Evolutionary conservation across 352 stramenopile genomes (phyloP).

Genomic region (Globisporangium nagaii): DNA sequence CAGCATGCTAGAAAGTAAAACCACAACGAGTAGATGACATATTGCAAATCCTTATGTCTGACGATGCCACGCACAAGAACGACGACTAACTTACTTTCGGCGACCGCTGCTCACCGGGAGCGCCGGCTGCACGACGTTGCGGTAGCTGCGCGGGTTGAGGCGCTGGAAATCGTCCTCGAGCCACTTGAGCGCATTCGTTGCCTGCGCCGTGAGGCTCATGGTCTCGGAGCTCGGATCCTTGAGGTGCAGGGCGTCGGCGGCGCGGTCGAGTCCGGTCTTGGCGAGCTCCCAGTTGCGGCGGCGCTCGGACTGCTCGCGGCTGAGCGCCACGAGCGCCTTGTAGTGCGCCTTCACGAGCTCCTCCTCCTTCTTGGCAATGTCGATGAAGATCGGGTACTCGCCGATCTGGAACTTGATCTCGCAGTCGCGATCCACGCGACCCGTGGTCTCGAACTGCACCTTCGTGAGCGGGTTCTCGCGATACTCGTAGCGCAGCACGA

Average conservation of each 20-base stretch:
- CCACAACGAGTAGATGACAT: neutral
- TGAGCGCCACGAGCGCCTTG: conserved; percentile 38
- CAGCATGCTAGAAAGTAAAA: no score
- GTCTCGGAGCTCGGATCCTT: conserved; percentile 10
- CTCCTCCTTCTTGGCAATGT: conserved; percentile 50
- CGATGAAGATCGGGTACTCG: conserved; percentile 30
- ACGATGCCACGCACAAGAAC: neutral
- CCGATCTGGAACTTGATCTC: conserved; percentile 63
- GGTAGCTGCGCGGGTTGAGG: conserved; percentile 31
- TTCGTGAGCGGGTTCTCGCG: conserved; percentile 23
- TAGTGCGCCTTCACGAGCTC: conserved; percentile 39
- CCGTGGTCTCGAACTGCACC: conserved; percentile 50
- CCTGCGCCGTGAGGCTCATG: conserved; percentile 19
- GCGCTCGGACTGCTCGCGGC: conserved; percentile 32
- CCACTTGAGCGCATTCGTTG: conserved; percentile 18
- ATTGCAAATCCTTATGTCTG: neutral
- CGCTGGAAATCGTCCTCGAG: conserved; percentile 24
- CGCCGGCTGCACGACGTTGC: conserved; percentile 14
- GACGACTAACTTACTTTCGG: neutral
- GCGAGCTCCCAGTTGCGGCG: conserved; percentile 28
- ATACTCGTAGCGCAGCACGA: conserved; percentile 38
- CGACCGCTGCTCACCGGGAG: neutral
- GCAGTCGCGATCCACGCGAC: conserved; percentile 50
- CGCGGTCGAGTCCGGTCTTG: conserved; percentile 19
- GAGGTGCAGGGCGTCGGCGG: conserved; percentile 30